Conservation (phyloP, 495 filamentous ascomycete species). For the Penicillium pulvis region DNA sequence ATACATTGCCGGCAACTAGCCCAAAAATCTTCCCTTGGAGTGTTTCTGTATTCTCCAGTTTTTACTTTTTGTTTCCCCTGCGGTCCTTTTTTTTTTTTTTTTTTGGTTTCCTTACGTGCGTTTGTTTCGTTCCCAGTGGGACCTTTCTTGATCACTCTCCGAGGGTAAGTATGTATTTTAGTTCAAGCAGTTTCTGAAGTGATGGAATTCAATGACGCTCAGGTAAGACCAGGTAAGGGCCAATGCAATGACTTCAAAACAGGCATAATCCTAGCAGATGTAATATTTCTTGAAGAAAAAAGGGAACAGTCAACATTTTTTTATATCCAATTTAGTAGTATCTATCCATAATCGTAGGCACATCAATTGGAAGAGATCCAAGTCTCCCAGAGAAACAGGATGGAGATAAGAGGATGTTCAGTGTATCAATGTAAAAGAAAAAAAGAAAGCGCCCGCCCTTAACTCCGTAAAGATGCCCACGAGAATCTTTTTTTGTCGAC, state of each 20-base stretch:
- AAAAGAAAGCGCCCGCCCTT: slow-evolving; percentile 38
- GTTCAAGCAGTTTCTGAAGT: slow-evolving; percentile 30
- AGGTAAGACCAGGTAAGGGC: slow-evolving; percentile 75
- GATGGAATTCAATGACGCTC: slow-evolving; percentile 28
- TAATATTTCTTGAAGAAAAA: slow-evolving; percentile 18
- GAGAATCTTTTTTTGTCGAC: slow-evolving; percentile 31
- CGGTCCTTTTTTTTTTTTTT: slow-evolving; percentile 13
- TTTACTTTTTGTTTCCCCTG: slow-evolving; percentile 22
- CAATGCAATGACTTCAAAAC: slow-evolving; percentile 38
- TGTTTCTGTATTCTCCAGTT: slow-evolving; percentile 27
- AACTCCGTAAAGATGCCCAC: slow-evolving; percentile 44
- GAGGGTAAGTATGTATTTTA: slow-evolving; percentile 57
- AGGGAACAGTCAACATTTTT: slow-evolving; percentile 13
- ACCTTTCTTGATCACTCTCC: slow-evolving; percentile 19
- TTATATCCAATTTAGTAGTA: slow-evolving; percentile 29
- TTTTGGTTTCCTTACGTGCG: slow-evolving; percentile 23
- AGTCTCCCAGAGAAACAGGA: slow-evolving; percentile 22
- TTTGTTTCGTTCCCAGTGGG: slow-evolving; percentile 14
- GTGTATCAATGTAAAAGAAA: slow-evolving; percentile 19
- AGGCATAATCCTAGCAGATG: slow-evolving; percentile 35
- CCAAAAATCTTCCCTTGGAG: slow-evolving; percentile 12
- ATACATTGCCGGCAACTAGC: slow-evolving; percentile 6
- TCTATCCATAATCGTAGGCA: slow-evolving; percentile 41
- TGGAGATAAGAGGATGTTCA: slow-evolving; percentile 26
- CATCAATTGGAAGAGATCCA: slow-evolving; percentile 34